phyloP scores from a whole-genome alignment of 2,329 filamentous ascomycete species.

The Trichoderma guizhouense region DNA sequence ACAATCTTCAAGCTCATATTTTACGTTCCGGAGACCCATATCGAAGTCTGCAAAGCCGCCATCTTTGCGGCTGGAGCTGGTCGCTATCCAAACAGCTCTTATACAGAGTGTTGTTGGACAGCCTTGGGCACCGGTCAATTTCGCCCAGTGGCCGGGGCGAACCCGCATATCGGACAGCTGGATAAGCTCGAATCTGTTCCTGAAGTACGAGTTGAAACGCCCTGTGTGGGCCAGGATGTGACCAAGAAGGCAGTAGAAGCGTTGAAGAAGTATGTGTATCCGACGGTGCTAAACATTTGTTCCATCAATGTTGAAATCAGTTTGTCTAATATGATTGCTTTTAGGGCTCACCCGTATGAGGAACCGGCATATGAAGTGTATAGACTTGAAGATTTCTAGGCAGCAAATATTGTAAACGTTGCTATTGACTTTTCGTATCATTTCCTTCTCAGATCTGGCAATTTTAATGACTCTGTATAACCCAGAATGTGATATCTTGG shows the following conservation, averaged over 20 bases:
- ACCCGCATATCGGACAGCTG: slow-evolving; percentile 58
- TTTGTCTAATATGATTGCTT: neutral
- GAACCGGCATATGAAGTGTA: slow-evolving; percentile 48
- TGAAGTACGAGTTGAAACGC: slow-evolving; percentile 61
- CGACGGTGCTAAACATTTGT: neutral
- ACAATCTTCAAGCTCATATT: slow-evolving; percentile 45
- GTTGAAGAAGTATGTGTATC: slow-evolving; percentile 56
- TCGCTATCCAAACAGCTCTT: slow-evolving; percentile 49
- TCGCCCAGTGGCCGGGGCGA: slow-evolving; percentile 57
- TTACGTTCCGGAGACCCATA: slow-evolving; percentile 43
- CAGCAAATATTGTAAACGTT: neutral
- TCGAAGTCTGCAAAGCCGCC: slow-evolving; percentile 52
- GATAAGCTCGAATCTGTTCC: slow-evolving; percentile 56
- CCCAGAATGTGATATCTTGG: neutral
- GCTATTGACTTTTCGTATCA: neutral
- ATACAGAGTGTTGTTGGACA: slow-evolving; percentile 54
- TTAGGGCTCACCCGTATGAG: slow-evolving; percentile 49
- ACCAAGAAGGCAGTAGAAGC: slow-evolving; percentile 57
- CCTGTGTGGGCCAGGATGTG: slow-evolving; percentile 58
- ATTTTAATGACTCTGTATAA: neutral
- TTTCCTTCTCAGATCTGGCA: neutral
- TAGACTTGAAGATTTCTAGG: slow-evolving; percentile 46
- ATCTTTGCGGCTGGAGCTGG: slow-evolving; percentile 59
- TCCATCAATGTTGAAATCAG: neutral
- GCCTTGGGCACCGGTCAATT: slow-evolving; percentile 61